Evolutionary conservation across 1,284 basidiomycete genomes (phyloP).

Genomic region (Kwoniella shivajii): DNA sequence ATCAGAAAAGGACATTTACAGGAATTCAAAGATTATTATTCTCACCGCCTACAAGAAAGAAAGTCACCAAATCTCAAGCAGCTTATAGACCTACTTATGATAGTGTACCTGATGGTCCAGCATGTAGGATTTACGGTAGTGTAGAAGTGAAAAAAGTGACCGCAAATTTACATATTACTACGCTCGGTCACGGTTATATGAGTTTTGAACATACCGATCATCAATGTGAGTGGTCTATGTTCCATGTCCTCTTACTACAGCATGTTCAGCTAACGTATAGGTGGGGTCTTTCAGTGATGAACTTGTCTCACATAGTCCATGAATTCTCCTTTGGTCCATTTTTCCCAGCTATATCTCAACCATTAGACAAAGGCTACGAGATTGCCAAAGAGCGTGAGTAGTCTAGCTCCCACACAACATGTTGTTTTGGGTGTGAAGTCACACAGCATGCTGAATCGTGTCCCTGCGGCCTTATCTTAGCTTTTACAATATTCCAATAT

Average conservation of each 20-base stretch:
- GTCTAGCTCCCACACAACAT: background rate
- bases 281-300: constrained; percentile 70
- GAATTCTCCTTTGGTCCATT: constrained; percentile 97
- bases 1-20: constrained; percentile 40
- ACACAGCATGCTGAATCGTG: too few relatives aligned
- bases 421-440: background rate
- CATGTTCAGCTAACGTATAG: too few relatives aligned
- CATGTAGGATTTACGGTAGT: constrained; percentile 83
- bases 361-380: constrained; percentile 88
- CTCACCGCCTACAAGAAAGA: constrained; percentile 24
- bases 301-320: constrained; percentile 91
- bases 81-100: constrained; percentile 72
- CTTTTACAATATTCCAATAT: constrained; percentile 95
- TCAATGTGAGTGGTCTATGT: constrained; percentile 61
- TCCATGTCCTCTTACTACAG: too few relatives aligned
- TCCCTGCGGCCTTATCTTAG: constrained; percentile 54
- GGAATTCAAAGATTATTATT: constrained; percentile 46
- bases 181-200: constrained; percentile 89
- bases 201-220: constrained; percentile 87
- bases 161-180: constrained; percentile 86
- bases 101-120: constrained; percentile 65
- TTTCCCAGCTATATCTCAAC: constrained; percentile 94
- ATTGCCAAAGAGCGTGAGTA: constrained; percentile 73
- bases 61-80: constrained; percentile 52
- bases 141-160: constrained; percentile 88